Conservation (phyloP, 73 alveolate species). For the Tetrahymena elliotti region DNA sequence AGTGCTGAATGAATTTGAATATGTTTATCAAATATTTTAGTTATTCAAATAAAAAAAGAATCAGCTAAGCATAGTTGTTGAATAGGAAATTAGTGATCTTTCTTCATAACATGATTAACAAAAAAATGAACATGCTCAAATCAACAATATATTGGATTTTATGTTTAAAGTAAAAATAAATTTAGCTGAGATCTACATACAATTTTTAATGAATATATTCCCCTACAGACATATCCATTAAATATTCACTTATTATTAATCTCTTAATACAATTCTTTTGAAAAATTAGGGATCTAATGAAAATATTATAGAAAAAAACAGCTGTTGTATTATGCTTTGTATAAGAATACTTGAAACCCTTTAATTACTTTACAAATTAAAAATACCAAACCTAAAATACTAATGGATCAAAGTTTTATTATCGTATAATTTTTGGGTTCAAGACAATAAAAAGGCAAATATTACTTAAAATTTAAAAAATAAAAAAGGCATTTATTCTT, state of each 20-base stretch:
- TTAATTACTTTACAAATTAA: background rate
- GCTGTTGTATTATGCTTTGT: background rate
- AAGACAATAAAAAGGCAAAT: background rate
- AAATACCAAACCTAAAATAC: background rate
- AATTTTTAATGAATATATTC: background rate
- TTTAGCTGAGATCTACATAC: background rate
- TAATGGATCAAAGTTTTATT: background rate
- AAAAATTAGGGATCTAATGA: background rate
- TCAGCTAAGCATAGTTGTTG: background rate
- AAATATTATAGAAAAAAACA: no score
- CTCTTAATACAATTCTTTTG: background rate
- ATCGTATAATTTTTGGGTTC: background rate
- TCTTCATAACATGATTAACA: no score
- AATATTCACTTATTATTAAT: no score
- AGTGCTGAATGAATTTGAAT: background rate
- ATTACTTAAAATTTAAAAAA: no score
- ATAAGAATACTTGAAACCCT: background rate
- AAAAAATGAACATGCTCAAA: background rate
- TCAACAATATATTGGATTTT: no score
- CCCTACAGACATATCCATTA: background rate
- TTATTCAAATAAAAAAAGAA: no score
- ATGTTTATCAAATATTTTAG: no score
- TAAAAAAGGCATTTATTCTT: background rate
- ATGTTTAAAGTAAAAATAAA: background rate
- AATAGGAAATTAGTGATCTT: background rate